These are phyloP conservation scores for Lentinula raphanica DNA, from an alignment of 768 basidiomycete species.

Conservation along the genomic window DNA sequence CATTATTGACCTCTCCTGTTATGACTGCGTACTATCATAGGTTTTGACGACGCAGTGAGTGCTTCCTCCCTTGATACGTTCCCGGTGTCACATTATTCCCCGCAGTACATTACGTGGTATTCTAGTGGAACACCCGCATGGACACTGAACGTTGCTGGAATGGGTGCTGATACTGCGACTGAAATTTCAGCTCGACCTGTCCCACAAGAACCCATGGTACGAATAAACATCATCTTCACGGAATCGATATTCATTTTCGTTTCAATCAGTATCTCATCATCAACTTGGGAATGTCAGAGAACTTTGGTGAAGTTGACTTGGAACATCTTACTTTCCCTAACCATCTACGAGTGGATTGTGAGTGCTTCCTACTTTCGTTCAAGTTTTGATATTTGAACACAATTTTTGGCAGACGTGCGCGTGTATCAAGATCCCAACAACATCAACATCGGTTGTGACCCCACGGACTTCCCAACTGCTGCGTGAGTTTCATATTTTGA, in stretches of 20 bases:
- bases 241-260: background rate
- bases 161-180: slow-evolving; percentile 55
- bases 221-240: slow-evolving; percentile 13
- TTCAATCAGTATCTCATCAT: slow-evolving; percentile 64
- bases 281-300: slow-evolving; percentile 79
- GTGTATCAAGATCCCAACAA: slow-evolving; percentile 64
- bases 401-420: slow-evolving; percentile 30
- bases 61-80: background rate
- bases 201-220: slow-evolving; percentile 82
- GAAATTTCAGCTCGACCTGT: slow-evolving; percentile 65
- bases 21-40: slow-evolving; percentile 35
- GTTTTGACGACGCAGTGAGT: slow-evolving; percentile 62
- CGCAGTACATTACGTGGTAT: slow-evolving; percentile 83
- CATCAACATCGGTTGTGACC: slow-evolving; percentile 73
- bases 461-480: slow-evolving; percentile 60
- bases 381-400: background rate
- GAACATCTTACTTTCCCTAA: slow-evolving; percentile 65
- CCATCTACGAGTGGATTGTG: slow-evolving; percentile 37
- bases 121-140: slow-evolving; percentile 61
- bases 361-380: background rate
- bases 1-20: slow-evolving; percentile 5
- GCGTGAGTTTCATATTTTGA: slow-evolving; percentile 23
- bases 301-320: slow-evolving; percentile 72
- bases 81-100: background rate
- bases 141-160: slow-evolving; percentile 66